Evolutionary conservation across 768 basidiomycete species (phyloP).

Genomic region (Suillus weaverae): DNA sequence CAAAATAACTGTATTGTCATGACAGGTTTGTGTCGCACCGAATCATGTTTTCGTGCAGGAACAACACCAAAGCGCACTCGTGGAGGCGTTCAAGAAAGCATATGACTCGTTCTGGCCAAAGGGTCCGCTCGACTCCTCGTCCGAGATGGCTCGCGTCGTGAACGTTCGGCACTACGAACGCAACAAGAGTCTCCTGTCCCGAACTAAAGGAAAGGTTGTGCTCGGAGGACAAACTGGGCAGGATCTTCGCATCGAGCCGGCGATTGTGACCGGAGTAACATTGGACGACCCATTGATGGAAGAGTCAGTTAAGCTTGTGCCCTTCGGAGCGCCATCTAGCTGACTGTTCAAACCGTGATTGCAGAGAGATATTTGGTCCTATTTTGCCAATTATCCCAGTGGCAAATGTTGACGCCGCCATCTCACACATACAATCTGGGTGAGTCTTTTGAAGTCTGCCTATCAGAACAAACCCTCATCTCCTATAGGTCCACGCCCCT

Average conservation of each 20-base stretch:
- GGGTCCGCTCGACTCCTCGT: conserved; percentile 42
- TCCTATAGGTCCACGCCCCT: conserved; percentile 49
- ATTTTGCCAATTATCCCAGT: conserved; percentile 61
- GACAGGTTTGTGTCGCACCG: conserved; percentile 33
- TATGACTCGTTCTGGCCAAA: conserved; percentile 49
- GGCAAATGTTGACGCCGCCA: conserved; percentile 50
- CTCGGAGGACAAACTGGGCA: conserved; percentile 45
- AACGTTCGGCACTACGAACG: conserved; percentile 50
- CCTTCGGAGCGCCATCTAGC: neutral
- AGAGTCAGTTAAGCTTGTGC: conserved; percentile 36
- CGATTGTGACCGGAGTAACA: conserved; percentile 52
- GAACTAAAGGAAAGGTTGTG: conserved; percentile 52
- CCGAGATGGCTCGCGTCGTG: conserved; percentile 46
- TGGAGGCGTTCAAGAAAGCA: conserved; percentile 40
- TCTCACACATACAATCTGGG: conserved; percentile 50
- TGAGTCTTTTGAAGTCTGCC: conserved; percentile 23
- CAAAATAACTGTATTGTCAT: neutral
- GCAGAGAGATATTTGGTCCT: conserved; percentile 69
- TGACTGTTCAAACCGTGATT: neutral
- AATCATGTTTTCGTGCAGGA: conserved; percentile 44
- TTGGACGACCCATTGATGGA: conserved; percentile 56
- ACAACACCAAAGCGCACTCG: conserved; percentile 41
- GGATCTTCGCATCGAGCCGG: conserved; percentile 49
- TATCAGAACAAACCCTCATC: conserved; percentile 1
- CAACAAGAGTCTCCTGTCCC: conserved; percentile 44